Evolutionary conservation across 257 asterid species (phyloP), one percentile per base, ranked within the genome.

Genomic region (Nicotiana knightiana): DNA sequence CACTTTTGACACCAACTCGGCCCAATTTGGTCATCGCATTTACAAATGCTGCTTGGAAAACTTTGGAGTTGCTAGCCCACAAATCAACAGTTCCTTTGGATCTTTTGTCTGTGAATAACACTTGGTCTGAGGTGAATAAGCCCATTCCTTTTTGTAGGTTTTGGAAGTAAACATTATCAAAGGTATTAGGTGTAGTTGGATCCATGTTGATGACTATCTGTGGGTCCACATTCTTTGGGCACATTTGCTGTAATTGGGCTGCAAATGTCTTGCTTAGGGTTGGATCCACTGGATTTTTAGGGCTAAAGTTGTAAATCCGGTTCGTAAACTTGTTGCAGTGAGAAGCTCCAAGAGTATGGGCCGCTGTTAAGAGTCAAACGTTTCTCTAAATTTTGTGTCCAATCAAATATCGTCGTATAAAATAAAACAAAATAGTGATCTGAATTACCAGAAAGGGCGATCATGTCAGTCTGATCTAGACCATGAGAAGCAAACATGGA

Each of bases 271-370:
- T 43, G 93, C 93, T 85, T 5, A 95, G 86, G 83, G 91, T 90
- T 81, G 97, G 99, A 83, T 95, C 99, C 0, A 95, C 71, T 67
- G 93, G 92, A 76, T 84, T 91, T 18, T 13, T 26, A 2, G 61
- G 81, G 87, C 79, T 88, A 91, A 92, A 93, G 77, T 86, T 93
- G 93, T 89, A 90, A 21, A 93, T 86, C 82, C 99, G 88, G 81
- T 90, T 89, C 1, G 97, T 24, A 21, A 95, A 88, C 77, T 82
- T 88, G 91, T 28, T 76, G 84, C 99, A 95, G 79, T 95, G 99
- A 21, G 99, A 90, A 88, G 93, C 92, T 53, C 99, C 99, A 46
- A 95, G 76, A 0, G 93, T 92, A 88, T 95, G 99, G 78, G 91
- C 86, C 16, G 89, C 99, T 92, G 90, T 88, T 18, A 18, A 18